Percentiles rank a stretch among this genome's conserved stretches.
Evolutionary conservation across 2,329 filamentous ascomycete genomes (phyloP).

Genomic region (Trichoderma polysporum): DNA sequence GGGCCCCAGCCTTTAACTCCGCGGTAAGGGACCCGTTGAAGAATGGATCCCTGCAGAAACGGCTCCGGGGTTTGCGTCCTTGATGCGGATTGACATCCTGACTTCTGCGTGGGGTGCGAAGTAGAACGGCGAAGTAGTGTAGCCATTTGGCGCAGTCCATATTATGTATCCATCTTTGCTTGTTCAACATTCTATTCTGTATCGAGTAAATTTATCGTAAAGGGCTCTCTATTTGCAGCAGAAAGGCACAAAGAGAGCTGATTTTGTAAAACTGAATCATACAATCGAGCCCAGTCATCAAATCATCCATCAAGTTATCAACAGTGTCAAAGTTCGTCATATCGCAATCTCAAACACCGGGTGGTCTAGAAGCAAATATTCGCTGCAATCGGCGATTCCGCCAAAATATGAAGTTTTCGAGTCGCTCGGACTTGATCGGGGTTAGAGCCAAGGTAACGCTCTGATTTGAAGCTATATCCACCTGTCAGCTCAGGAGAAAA

Average conservation of each 20-base stretch:
- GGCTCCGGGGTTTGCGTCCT: too few species aligned
- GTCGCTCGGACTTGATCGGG: constrained; percentile 14
- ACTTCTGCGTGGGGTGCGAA: too few species aligned
- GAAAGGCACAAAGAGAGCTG: not conserved
- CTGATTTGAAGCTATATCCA: constrained; percentile 22
- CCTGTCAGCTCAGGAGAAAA: not conserved
- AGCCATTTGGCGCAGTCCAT: too few species aligned
- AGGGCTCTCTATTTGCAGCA: not conserved
- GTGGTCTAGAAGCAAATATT: not conserved
- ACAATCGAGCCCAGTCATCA: not conserved
- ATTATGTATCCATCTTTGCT: too few species aligned
- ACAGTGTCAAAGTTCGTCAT: not conserved
- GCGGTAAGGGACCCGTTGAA: too few species aligned
- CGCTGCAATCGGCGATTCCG: not conserved
- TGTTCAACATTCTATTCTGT: too few species aligned
- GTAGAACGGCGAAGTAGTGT: too few species aligned
- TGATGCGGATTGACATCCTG: too few species aligned
- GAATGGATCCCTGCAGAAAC: too few species aligned
- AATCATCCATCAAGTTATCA: not conserved
- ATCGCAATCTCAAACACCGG: not conserved
- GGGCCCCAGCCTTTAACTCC: too few species aligned
- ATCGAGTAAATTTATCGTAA: too few species aligned
- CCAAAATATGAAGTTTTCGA: constrained; percentile 5
- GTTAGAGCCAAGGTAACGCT: constrained; percentile 21
- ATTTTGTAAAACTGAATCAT: not conserved